These are phyloP conservation scores for Pulchroboletus neoregius DNA, from an alignment of 1,284 basidiomycete species.

Conservation along the genomic window DNA sequence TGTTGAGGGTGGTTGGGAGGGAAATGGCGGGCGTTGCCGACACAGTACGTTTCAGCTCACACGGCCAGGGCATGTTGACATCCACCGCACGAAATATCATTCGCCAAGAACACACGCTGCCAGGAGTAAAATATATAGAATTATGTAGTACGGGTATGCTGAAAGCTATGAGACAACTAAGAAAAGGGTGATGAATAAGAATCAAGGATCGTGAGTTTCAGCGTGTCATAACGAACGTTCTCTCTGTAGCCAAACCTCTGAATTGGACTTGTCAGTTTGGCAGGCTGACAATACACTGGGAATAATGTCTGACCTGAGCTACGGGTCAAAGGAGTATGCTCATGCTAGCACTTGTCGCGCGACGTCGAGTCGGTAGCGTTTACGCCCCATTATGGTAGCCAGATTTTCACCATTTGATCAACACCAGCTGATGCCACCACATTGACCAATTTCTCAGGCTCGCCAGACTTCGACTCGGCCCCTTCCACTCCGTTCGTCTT, in stretches of 20 bases:
- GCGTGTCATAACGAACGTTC: slow-evolving; percentile 31
- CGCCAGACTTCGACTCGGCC: slow-evolving; percentile 33
- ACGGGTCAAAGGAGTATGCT: slow-evolving; percentile 8
- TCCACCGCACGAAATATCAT: too few relatives aligned
- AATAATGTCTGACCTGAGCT: slow-evolving; percentile 16
- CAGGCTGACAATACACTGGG: background rate
- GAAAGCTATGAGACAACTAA: slow-evolving; percentile 19
- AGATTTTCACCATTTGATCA: slow-evolving; percentile 67
- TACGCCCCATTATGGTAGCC: slow-evolving; percentile 44
- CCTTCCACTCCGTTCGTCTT: slow-evolving; percentile 40
- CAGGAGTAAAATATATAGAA: slow-evolving; percentile 26
- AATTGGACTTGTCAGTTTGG: slow-evolving; percentile 11
- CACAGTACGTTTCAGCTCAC: slow-evolving; percentile 23
- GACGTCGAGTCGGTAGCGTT: slow-evolving; percentile 5
- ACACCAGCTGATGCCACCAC: slow-evolving; percentile 80
- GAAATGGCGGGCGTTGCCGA: slow-evolving; percentile 32
- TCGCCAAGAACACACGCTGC: slow-evolving; percentile 12
- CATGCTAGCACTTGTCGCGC: slow-evolving; percentile 12
- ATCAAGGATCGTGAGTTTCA: slow-evolving; percentile 33
- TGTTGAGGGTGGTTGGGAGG: slow-evolving; percentile 25
- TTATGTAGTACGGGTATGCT: slow-evolving; percentile 37
- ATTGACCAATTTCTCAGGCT: slow-evolving; percentile 62
- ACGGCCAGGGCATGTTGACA: slow-evolving; percentile 18
- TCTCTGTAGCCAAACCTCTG: slow-evolving; percentile 7
- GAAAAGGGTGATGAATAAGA: slow-evolving; percentile 8